Evolutionary conservation across 768 basidiomycete species (phyloP).

Genomic region (Phanerochaete carnosa): DNA sequence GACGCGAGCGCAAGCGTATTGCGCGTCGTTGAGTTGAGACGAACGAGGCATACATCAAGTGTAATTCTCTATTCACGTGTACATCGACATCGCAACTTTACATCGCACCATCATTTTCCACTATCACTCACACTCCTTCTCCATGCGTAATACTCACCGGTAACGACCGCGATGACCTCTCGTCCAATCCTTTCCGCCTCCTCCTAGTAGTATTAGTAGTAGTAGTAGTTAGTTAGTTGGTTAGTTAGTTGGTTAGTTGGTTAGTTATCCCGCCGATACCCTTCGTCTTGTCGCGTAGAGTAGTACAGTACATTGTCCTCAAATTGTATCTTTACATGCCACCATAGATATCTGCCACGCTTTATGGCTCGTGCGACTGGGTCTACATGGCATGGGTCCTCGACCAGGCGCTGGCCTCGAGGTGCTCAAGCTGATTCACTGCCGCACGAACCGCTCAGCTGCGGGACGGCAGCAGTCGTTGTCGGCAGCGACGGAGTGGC

Average conservation of each 20-base stretch:
- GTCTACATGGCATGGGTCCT: neutral
- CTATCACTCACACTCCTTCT: neutral
- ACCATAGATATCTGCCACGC: neutral
- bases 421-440: neutral
- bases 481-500: neutral
- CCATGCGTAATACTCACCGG: neutral
- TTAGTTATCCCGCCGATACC: neutral
- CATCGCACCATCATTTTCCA: neutral
- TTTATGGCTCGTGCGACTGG: neutral
- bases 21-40: conserved; percentile 48
- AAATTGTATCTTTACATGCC: conserved; percentile 2
- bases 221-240: too few species aligned
- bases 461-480: neutral
- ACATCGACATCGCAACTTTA: neutral
- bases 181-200: neutral
- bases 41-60: neutral
- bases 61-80: neutral
- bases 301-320: conserved; percentile 1
- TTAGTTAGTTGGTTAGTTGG: neutral
- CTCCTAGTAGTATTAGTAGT: neutral
- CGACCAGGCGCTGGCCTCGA: neutral
- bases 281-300: conserved; percentile 1
- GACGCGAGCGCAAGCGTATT: conserved; percentile 71
- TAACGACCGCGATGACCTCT: neutral
- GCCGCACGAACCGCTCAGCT: neutral